phyloP scores from a whole-genome alignment of 805 yeast genomes.

The Barnettozyma botsteinii region DNA sequence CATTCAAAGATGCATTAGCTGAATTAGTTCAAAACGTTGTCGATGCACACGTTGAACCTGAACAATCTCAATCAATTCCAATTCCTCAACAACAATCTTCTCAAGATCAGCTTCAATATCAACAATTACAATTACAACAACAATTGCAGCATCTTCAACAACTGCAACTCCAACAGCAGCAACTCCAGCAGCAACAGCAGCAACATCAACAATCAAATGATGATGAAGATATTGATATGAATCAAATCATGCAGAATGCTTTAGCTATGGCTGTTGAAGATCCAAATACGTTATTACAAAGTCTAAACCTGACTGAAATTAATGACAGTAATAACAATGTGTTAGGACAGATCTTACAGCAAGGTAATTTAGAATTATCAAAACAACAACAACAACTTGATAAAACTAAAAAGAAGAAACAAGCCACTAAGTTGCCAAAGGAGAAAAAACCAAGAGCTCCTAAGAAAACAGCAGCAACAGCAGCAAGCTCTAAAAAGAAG shows the following conservation, averaged over 20 bases:
- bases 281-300: constrained; percentile 38
- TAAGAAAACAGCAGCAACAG: too few relatives aligned
- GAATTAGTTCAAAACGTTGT: constrained; percentile 53
- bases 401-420: constrained; percentile 14
- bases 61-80: too few relatives aligned
- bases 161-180: constrained; percentile 2
- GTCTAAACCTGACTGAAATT: constrained; percentile 26
- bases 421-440: constrained; percentile 12
- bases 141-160: constrained; percentile 7
- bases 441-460: constrained; percentile 25
- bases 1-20: constrained; percentile 47
- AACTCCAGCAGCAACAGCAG: constrained; percentile 4
- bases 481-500: constrained; percentile 22
- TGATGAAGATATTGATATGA: constrained; percentile 55
- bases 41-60: constrained; percentile 27
- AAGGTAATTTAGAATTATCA: constrained; percentile 17
- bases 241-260: constrained; percentile 71
- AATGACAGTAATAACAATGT: constrained; percentile 6
- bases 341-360: constrained; percentile 22
- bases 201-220: constrained; percentile 12
- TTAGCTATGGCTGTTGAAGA: constrained; percentile 70
- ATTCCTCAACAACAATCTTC: constrained; percentile 3
- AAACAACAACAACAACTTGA: neutral
- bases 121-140: constrained; percentile 3
- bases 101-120: constrained; percentile 2